phyloP scores from a whole-genome alignment of 208 protist genomes.

The Leishmania turanica region DNA sequence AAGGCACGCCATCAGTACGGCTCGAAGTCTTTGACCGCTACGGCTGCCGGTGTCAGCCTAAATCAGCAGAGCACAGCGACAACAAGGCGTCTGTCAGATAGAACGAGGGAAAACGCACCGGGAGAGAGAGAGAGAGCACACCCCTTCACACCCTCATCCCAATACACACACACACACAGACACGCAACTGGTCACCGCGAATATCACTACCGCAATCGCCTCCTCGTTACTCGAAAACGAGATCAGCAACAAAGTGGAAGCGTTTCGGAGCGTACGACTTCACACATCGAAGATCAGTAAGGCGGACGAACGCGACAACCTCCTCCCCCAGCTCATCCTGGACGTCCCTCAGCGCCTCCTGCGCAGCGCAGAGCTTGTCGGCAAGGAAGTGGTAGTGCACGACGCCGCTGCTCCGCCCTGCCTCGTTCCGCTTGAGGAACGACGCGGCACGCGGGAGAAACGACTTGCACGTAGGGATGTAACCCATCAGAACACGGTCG shows the following conservation, averaged over 20 bases:
- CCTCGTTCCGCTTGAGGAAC: conserved; percentile 58
- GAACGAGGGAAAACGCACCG: too few relatives aligned
- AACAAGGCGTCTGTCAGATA: neutral
- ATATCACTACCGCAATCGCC: neutral
- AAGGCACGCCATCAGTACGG: neutral
- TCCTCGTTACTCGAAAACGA: conserved; percentile 47
- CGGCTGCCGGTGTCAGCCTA: neutral
- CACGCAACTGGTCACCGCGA: neutral
- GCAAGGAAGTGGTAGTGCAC: conserved; percentile 93
- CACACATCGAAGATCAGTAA: conserved; percentile 69
- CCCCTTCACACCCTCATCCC: neutral
- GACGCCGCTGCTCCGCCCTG: conserved; percentile 30
- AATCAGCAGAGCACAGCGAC: neutral
- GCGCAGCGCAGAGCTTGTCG: conserved; percentile 41
- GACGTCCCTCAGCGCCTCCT: conserved; percentile 44
- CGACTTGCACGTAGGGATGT: conserved; percentile 77
- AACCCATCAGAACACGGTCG: conserved; percentile 93
- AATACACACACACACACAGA: too few relatives aligned
- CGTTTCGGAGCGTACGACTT: conserved; percentile 91
- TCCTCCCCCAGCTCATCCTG: conserved; percentile 57
- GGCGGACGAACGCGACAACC: conserved; percentile 19
- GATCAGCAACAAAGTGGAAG: conserved; percentile 87
- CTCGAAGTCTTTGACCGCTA: neutral
- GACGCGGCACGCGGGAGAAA: conserved; percentile 82
- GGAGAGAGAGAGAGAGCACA: neutral